Evolutionary conservation across 768 basidiomycete genomes (phyloP), one percentile per base, ranked within the genome.

Genomic region (Russula olivacea): DNA sequence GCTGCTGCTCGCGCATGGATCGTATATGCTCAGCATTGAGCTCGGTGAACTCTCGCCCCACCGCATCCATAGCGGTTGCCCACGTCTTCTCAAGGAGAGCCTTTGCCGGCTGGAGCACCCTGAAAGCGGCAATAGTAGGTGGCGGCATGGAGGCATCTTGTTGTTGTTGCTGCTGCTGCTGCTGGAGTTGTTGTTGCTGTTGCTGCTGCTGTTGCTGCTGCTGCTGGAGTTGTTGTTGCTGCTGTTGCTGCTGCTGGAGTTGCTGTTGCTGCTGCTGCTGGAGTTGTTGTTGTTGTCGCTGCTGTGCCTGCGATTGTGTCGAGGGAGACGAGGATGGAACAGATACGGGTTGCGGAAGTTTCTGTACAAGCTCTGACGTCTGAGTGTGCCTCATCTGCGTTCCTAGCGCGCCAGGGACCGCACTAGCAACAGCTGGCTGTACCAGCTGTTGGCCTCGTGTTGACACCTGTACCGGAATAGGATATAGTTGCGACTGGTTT

Each of bases 81-180:
- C 65, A 66, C 14, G 65, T 55, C 62, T 66, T 41, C 43, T 66
- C 65, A 41, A 66, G 58, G 23, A 66, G 61, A 2, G 21, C 40
- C 34, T 66, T 66, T 19, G 54, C 58, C 2, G 65, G 65, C 41
- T 66, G 65, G 23, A 66, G 65, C 7, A 64, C 57, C 40, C 23
- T 59, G 36, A 59, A 66, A 8, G 65, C 61, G 23, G 65, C 49
- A n/a, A 50, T 11, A 1, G 34, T 40, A 19, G 65, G 50, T 1
- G 58, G 19, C 1, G 48, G 8, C 1, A 30, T 19, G n/a, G n/a
- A 7, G 17, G 28, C 34, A 0, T 54, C 40, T 3, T 61, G 41
- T 2, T 40, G 52, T 17, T 53, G 59, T 10, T 52, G 50, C 8
- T 59, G 58, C 23, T 17, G 40, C 0, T 40, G 52, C 2, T 8